These are phyloP conservation scores for Diaporthe batatas DNA, from an alignment of 2,329 filamentous ascomycete genomes.

Conservation along the genomic window DNA sequence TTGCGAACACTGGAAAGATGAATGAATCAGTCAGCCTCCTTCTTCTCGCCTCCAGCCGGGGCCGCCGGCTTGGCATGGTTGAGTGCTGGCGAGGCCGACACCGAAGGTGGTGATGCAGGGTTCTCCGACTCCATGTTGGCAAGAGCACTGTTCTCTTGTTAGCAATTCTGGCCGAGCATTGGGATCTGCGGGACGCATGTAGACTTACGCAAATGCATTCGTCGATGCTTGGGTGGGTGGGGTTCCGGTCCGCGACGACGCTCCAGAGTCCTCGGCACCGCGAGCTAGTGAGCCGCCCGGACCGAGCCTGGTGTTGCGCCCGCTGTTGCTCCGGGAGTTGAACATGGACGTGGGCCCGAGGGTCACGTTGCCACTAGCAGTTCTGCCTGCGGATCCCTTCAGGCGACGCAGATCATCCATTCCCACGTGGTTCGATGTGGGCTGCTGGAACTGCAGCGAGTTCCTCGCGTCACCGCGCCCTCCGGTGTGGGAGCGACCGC, in stretches of 20 bases:
- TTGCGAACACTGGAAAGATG: conserved; percentile 49
- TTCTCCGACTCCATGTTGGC: conserved; percentile 73
- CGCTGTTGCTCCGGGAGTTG: conserved; percentile 90
- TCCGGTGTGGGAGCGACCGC: conserved; percentile 76
- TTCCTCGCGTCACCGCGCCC: conserved; percentile 85
- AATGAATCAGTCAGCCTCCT: conserved; percentile 63
- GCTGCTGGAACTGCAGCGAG: conserved; percentile 80
- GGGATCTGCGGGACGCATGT: too few relatives aligned
- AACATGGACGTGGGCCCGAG: conserved; percentile 91
- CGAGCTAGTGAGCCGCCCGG: conserved; percentile 80
- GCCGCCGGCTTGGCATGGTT: conserved; percentile 72
- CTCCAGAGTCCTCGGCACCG: conserved; percentile 85
- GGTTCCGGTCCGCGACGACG: conserved; percentile 90
- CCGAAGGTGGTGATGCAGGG: conserved; percentile 78
- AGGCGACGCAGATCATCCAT: conserved; percentile 93
- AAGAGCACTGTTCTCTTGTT: conserved; percentile 61
- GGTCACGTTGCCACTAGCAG: conserved; percentile 72
- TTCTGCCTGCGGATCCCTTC: conserved; percentile 71
- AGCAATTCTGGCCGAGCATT: conserved; percentile 44
- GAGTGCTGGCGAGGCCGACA: conserved; percentile 74
- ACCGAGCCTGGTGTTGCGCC: conserved; percentile 75
- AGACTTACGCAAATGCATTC: conserved; percentile 92
- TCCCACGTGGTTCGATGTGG: conserved; percentile 87
- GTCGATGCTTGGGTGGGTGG: conserved; percentile 73
- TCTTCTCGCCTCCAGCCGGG: conserved; percentile 56